These are phyloP conservation scores for Cinnamomum chago DNA, from an alignment of 164 flowering plant species.

Conservation along the genomic window DNA sequence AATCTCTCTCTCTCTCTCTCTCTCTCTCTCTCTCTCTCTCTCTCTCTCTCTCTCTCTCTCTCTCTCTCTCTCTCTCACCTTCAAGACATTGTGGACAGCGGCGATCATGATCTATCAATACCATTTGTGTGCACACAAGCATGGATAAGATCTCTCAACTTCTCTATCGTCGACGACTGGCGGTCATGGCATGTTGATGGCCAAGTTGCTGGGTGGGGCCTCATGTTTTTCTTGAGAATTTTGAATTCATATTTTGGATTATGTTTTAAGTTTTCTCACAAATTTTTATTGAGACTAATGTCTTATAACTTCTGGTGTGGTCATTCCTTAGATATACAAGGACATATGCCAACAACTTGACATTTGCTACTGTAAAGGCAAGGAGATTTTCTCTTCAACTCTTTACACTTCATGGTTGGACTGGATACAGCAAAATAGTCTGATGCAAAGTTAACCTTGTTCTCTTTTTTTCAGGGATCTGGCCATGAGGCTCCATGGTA, in stretches of 20 bases:
- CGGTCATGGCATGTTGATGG: conserved; percentile 40
- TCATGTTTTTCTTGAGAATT: neutral
- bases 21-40: neutral
- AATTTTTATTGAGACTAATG: neutral
- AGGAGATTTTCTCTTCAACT: neutral
- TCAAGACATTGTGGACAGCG: conserved; percentile 25
- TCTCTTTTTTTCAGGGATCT: conserved; percentile 11
- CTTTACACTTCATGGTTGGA: neutral
- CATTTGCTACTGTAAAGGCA: conserved; percentile 61
- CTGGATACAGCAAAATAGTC: neutral
- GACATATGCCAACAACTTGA: conserved; percentile 39
- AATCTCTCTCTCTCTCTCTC: too few species aligned
- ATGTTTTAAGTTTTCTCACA: neutral
- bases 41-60: neutral
- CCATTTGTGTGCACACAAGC: conserved; percentile 41
- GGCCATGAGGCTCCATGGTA: conserved; percentile 21
- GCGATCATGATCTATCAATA: conserved; percentile 48
- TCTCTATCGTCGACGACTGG: conserved; percentile 51
- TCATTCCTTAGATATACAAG: conserved; percentile 35
- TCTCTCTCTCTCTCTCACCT: too few species aligned
- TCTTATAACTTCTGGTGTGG: neutral
- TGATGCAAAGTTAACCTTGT: neutral
- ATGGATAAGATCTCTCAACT: conserved; percentile 51
- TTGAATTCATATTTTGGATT: too few species aligned
- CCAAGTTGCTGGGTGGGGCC: conserved; percentile 54